Evolutionary conservation across 1,284 basidiomycete genomes (phyloP), one percentile per base, ranked within the genome.

Genomic region (Ganoderma sp.): DNA sequence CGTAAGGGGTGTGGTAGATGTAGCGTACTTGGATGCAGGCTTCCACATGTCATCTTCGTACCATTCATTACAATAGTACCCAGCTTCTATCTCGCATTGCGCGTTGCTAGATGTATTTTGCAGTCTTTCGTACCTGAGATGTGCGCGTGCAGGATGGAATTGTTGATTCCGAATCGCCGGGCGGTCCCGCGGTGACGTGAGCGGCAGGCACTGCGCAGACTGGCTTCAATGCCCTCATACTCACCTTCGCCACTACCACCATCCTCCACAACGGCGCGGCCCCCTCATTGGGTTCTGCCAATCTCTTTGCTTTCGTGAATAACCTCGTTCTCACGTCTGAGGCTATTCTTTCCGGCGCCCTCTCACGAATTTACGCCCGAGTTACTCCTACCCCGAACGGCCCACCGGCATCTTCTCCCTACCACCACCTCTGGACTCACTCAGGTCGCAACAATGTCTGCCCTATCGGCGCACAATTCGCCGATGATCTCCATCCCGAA

Each of bases 401-500:
- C 19, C 52, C 15, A 34, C 28, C 50, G 15, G 28, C 34, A 10
- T 62, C 61, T 25, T 25, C 48, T 25, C 22, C 48, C 22, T 32
- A 45, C 61, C 28, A 19, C 61, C 28, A 28, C 4, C 28, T 42
- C 19, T 37, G 19, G 41, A 43, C 41, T 7, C 39, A 37, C 6
- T 32, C n/a, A 22, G 37, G 19, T 34, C 10, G 25, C 43, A 37
- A 67, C 64, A 43, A 72, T 72, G 71, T 72, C 71, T 43, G 56
- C 67, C 65, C 79, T 70, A 25, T 92, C 91, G 88, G 85, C 90
- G 34, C 84, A 87, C 79, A 90, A 93, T 79, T 89, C 90, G 52
- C 92, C 92, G n/a, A 90, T 93, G 88, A 88, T 94, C 68, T 88
- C 90, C 10, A 91, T 94, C 60, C 92, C 92, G 1, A 91, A 85